Percentiles rank a stretch among this genome's conserved stretches.
Conservation (phyloP, 345 rosid species). For the Ceriops decandra region DNA sequence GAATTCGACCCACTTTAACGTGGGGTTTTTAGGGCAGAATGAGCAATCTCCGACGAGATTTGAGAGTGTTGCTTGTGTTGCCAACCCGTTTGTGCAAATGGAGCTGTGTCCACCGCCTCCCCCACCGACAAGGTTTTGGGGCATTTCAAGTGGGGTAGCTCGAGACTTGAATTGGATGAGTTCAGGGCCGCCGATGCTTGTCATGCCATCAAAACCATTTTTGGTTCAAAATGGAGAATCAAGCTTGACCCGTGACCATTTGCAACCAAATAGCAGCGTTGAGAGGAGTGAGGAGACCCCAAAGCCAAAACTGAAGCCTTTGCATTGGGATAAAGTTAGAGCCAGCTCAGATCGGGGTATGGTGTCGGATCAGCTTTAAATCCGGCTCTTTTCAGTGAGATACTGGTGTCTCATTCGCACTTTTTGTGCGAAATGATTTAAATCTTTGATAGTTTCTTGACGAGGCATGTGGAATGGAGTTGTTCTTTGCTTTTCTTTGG, state of each 20-base stretch:
- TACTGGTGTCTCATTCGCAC: not conserved
- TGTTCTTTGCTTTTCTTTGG: not conserved
- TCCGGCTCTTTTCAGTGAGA: slow-evolving; percentile 93
- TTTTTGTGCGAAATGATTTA: not conserved
- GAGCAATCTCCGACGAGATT: slow-evolving; percentile 16
- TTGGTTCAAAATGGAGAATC: slow-evolving; percentile 19
- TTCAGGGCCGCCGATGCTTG: slow-evolving; percentile 38
- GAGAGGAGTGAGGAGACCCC: slow-evolving; percentile 45
- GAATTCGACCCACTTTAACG: slow-evolving; percentile 17
- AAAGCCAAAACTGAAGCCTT: slow-evolving; percentile 78
- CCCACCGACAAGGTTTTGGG: slow-evolving; percentile 47
- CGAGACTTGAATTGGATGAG: slow-evolving; percentile 14
- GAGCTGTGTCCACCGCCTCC: slow-evolving; percentile 80
- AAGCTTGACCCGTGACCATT: slow-evolving; percentile 15
- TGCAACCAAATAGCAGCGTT: slow-evolving; percentile 16
- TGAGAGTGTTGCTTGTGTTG: slow-evolving; percentile 17
- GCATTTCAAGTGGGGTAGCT: slow-evolving; percentile 23
- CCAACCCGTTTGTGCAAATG: slow-evolving; percentile 16
- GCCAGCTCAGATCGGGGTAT: slow-evolving; percentile 80
- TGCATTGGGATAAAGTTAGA: slow-evolving; percentile 96
- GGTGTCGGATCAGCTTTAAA: slow-evolving; percentile 94
- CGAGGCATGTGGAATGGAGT: not conserved
- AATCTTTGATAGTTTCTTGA: not conserved
- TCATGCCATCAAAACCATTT: slow-evolving; percentile 38
- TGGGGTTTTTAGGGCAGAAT: slow-evolving; percentile 17